A percentile compares a stretch with the other conserved stretches of the same genome.
Conservation (phyloP, 257 asterid genomes). For the Gardenia jasminoides region DNA sequence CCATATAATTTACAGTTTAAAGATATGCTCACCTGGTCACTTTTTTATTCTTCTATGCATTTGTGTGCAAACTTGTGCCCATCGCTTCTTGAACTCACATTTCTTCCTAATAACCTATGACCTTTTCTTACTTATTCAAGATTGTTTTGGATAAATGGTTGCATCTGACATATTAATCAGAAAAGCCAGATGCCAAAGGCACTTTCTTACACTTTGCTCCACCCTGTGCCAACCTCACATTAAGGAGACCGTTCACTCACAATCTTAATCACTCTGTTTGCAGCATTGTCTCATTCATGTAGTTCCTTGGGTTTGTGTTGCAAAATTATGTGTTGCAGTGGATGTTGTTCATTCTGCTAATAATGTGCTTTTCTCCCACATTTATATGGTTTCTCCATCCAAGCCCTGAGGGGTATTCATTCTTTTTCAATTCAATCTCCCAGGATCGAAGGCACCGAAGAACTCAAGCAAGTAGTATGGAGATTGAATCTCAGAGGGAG, state of each 20-base stretch:
- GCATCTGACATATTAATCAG: background rate
- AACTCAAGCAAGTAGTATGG: conserved; percentile 60
- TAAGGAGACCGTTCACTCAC: background rate
- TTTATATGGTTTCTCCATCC: background rate
- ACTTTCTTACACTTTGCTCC: background rate
- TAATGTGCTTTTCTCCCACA: background rate
- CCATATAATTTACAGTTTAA: background rate
- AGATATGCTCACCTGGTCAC: background rate
- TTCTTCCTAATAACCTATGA: background rate
- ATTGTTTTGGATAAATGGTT: background rate
- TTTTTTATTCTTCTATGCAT: background rate
- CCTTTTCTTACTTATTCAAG: background rate
- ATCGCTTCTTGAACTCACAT: background rate
- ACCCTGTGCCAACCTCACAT: background rate
- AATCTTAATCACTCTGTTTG: background rate
- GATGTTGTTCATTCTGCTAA: background rate
- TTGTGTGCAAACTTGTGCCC: background rate
- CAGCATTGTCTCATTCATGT: background rate
- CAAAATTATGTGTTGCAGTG: background rate
- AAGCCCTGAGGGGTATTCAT: background rate
- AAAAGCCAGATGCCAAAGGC: background rate
- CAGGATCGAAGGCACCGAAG: conserved; percentile 89
- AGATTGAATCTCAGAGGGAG: conserved; percentile 53
- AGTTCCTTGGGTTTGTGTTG: background rate
- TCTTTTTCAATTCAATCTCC: background rate